These are phyloP conservation scores for Geotrichum aggregatum DNA, from an alignment of 1,139 yeast species.

Conservation along the genomic window DNA sequence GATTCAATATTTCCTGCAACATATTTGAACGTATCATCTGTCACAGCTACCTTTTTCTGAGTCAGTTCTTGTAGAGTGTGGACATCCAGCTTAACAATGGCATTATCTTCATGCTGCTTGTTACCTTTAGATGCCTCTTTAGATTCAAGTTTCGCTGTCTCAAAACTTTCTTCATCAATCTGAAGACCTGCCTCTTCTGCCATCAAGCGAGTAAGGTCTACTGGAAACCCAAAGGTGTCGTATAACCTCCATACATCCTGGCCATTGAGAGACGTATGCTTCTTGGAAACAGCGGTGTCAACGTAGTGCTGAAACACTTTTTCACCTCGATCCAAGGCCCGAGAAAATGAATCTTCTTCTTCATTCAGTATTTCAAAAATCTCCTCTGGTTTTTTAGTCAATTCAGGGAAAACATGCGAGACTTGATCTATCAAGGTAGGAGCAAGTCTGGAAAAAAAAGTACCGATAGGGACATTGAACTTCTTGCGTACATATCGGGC, in stretches of 20 bases:
- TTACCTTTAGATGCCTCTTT: slow-evolving; percentile 93
- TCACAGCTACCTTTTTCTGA: slow-evolving; percentile 59
- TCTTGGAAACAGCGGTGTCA: slow-evolving; percentile 68
- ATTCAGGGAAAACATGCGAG: slow-evolving; percentile 85
- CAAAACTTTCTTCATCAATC: slow-evolving; percentile 88
- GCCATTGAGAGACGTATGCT: slow-evolving; percentile 77
- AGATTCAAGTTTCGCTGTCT: slow-evolving; percentile 79
- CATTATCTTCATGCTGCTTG: slow-evolving; percentile 54
- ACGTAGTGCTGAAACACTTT: slow-evolving; percentile 93
- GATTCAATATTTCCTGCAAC: slow-evolving; percentile 36
- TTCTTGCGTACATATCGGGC: slow-evolving; percentile 95
- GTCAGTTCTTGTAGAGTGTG: slow-evolving; percentile 65
- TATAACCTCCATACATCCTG: slow-evolving; percentile 97
- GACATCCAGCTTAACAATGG: slow-evolving; percentile 75
- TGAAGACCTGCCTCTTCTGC: slow-evolving; percentile 96
- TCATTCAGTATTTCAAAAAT: slow-evolving; percentile 89
- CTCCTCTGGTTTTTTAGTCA: slow-evolving; percentile 63
- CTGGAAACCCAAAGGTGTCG: slow-evolving; percentile 99
- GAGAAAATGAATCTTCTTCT: slow-evolving; percentile 91
- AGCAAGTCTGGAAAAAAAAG: slow-evolving; percentile 74
- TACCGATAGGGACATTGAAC: slow-evolving; percentile 92
- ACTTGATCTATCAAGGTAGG: slow-evolving; percentile 92
- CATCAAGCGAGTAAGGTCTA: slow-evolving; percentile 94
- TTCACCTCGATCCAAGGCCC: slow-evolving; percentile 97
- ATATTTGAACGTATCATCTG: slow-evolving; percentile 72